Evolutionary conservation across 2,329 filamentous ascomycete species (phyloP), one percentile per base, ranked within the genome.

Genomic region (Xylaria sp.): DNA sequence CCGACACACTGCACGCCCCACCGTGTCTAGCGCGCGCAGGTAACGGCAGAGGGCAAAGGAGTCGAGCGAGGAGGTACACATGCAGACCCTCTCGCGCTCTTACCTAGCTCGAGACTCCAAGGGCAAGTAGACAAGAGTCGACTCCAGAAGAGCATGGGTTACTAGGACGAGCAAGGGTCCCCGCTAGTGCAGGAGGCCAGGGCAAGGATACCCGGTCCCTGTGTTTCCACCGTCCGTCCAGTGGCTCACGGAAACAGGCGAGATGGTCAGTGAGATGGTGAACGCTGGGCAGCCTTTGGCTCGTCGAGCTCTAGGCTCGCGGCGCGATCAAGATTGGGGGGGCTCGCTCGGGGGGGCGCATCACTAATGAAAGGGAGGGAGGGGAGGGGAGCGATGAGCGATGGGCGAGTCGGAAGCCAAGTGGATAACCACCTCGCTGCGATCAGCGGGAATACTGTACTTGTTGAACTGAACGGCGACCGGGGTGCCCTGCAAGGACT

Each of bases 361-460:
- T 48, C 60, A 32, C 64, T 71, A 70, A 72, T 59, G 64, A 66
- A 62, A 51, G 67, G 61, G 64, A 68, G 66, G 63, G 64, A 56
- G 24, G 24, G 24, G 24, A 27, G 24, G 24, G 24, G 24, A 27
- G 24, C 24, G 24, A 27, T 27, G 24, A 27, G 24, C 24, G 34
- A 70, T 75, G 69, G 70, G 58, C 61, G 64, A 36, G 64, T 27
- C 54, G 36, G 57, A 61, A 64, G 61, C 67, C 67, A 67, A 68
- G 65, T 69, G 62, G 70, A 67, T 64, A 64, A 56, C 61, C 69
- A 66, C 60, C 65, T 64, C 71, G 70, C 60, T 72, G 71, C 73
- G 75, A 78, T 76, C 75, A 77, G 76, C 75, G 75, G 74, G 70
- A 69, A 19, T 60, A 65, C 57, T 65, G 64, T 71, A 69, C 42